Conservation (phyloP, 768 basidiomycete species). For the Lentinula guzmanii region DNA sequence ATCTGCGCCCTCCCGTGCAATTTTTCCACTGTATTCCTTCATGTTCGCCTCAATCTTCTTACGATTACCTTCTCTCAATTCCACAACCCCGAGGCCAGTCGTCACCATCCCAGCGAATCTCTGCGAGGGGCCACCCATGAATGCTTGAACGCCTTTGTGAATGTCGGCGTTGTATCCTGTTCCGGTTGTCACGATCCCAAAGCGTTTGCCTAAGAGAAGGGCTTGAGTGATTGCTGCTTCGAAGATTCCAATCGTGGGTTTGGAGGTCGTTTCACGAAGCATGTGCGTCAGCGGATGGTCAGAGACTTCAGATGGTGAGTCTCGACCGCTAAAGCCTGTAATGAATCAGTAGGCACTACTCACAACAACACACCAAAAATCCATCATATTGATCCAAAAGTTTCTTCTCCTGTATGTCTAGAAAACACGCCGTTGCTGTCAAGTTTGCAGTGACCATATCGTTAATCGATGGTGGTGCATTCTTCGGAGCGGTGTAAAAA, state of each 20-base stretch:
- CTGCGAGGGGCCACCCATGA: conserved; percentile 27
- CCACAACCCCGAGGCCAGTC: conserved; percentile 27
- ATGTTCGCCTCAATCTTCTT: conserved; percentile 21
- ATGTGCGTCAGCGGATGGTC: conserved; percentile 29
- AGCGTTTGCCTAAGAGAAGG: conserved; percentile 27
- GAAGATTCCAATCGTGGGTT: conserved; percentile 29
- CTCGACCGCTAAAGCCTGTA: not conserved
- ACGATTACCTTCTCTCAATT: conserved; percentile 25
- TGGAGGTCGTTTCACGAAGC: conserved; percentile 24
- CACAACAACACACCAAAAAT: conserved; percentile 33
- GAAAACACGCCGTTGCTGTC: conserved; percentile 23
- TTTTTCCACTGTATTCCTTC: conserved; percentile 22
- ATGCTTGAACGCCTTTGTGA: conserved; percentile 25
- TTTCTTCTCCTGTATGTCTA: conserved; percentile 19
- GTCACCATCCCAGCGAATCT: conserved; percentile 28
- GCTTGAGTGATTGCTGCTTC: conserved; percentile 28
- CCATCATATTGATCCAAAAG: conserved; percentile 26
- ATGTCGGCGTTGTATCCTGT: conserved; percentile 26
- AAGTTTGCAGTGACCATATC: conserved; percentile 24
- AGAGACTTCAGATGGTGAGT: conserved; percentile 18
- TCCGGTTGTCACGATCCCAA: conserved; percentile 32
- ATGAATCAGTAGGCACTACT: conserved; percentile 7
- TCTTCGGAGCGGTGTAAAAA: conserved; percentile 27
- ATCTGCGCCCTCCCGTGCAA: conserved; percentile 26
- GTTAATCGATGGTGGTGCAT: conserved; percentile 26